phyloP scores from a whole-genome alignment of 106 monocot species.

The Posidonia australis region DNA sequence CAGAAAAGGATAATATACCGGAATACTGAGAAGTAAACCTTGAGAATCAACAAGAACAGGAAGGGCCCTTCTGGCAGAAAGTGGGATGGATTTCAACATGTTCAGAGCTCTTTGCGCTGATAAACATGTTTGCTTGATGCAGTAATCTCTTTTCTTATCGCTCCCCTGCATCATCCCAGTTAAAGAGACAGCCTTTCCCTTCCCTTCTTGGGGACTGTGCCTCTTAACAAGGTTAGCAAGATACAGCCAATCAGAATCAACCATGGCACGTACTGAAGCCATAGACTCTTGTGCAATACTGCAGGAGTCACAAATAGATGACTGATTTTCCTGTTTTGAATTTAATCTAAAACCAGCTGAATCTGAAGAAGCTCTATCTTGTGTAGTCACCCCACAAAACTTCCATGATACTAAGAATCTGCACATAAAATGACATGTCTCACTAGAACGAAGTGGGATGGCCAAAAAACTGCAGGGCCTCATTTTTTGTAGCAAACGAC shows the following conservation, averaged over 20 bases:
- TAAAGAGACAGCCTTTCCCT: slow-evolving; percentile 1
- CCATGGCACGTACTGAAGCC: slow-evolving; percentile 51
- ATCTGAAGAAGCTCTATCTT: neutral
- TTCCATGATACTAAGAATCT: slow-evolving; percentile 77
- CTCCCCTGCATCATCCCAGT: neutral
- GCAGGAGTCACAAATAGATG: slow-evolving; percentile 41
- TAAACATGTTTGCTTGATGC: slow-evolving; percentile 20
- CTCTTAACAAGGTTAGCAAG: slow-evolving; percentile 38
- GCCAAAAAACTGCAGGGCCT: slow-evolving; percentile 10
- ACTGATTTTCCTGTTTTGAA: slow-evolving; percentile 2
- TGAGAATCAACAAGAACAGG: slow-evolving; percentile 66
- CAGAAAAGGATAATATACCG: slow-evolving; percentile 34
- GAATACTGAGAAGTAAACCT: slow-evolving; percentile 48
- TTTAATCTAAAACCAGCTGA: neutral
- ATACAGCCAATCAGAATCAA: slow-evolving; percentile 92
- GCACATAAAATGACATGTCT: slow-evolving; percentile 56
- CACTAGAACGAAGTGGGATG: slow-evolving; percentile 30
- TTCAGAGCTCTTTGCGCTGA: slow-evolving; percentile 55
- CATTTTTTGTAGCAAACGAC: slow-evolving; percentile 3
- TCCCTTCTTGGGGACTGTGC: neutral
- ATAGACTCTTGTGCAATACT: slow-evolving; percentile 4
- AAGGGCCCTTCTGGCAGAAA: slow-evolving; percentile 51
- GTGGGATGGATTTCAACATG: slow-evolving; percentile 49
- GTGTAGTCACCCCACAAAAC: slow-evolving; percentile 1
- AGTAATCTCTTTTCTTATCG: neutral